These are phyloP conservation scores for Podospora bellae-mahoneyi DNA, from an alignment of 495 filamentous ascomycete genomes.

Conservation along the genomic window DNA sequence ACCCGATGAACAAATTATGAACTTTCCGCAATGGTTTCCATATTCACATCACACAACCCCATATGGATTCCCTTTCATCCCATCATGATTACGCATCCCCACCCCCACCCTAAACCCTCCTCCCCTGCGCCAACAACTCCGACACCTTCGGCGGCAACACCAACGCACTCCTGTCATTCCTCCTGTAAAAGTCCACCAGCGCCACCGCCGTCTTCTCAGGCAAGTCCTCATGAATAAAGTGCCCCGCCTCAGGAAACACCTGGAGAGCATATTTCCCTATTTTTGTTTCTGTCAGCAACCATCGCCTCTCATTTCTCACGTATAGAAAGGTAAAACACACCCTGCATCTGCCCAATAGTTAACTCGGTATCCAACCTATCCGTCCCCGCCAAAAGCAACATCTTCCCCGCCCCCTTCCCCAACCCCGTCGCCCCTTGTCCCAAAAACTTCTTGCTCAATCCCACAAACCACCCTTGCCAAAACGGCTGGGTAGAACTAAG, in stretches of 20 bases:
- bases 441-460: slow-evolving; percentile 85
- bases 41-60: neutral
- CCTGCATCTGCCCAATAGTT: slow-evolving; percentile 98
- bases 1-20: neutral
- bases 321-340: slow-evolving; percentile 30
- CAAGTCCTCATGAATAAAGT: slow-evolving; percentile 94
- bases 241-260: slow-evolving; percentile 90
- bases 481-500: slow-evolving; percentile 80
- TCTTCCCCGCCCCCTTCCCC: slow-evolving; percentile 56
- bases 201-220: slow-evolving; percentile 80
- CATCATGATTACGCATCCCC: neutral
- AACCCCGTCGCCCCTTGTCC: slow-evolving; percentile 55
- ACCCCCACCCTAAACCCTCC: slow-evolving; percentile 42
- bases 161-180: slow-evolving; percentile 81
- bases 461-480: slow-evolving; percentile 92
- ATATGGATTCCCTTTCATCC: neutral
- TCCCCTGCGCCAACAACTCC: slow-evolving; percentile 51
- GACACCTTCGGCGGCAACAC: slow-evolving; percentile 89
- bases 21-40: neutral
- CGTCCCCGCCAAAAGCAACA: slow-evolving; percentile 87
- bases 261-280: slow-evolving; percentile 91
- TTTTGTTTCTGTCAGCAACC: slow-evolving; percentile 6
- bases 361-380: slow-evolving; percentile 91
- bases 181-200: slow-evolving; percentile 83
- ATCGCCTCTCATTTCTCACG: neutral